Base-by-base conservation (phyloP, 306 rosid genomes). In the Prunus kanzakura region DNA sequence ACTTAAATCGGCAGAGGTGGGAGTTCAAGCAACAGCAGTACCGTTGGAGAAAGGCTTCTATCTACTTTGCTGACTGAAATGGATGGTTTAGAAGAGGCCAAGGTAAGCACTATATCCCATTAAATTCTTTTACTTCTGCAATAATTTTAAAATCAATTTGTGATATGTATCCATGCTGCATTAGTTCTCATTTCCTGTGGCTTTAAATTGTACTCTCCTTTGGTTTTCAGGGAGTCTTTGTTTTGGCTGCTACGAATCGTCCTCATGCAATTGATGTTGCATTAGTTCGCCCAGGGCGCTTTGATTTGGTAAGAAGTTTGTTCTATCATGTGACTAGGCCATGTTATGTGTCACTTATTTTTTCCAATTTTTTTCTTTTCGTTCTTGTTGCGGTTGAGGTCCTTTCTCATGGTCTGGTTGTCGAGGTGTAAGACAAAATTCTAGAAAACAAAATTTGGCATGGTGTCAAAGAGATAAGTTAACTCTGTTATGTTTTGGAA, bases 171-270 rank as follows among this genome's bases (percentile, higher is more conserved):
- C 68, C 73, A 61, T 63, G 20, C 57, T 50, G 12, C 76, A 29
- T 76, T 2, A 27, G n/a, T 61, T 61, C 72, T 70, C 11, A 19
- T 73, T 78, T 65, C 64, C 58, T 72, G 2, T 41, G 51, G 22
- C n/a, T 45, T 69, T 66, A 64, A n/a, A 41, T 70, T 46, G 64
- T 20, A 43, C 60, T 60, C 32, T 15, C 60, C 20, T 71, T 73
- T 74, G 25, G 29, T 78, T 74, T 57, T 69, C 41, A 95, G 98
- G 98, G 97, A 77, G 89, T 95, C 67, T 91, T 95, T 80, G 96
- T 95, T 66, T 82, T 95, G 76, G 98, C 98, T 41, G 98, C 98
- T 74, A 95, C 98, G 54, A 95, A 95, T 78, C 98, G 97, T 75
- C 98, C 96, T 80, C 85, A 83, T 68, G 96, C 92, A 64, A 92